Evolutionary conservation across 2,329 filamentous ascomycete species (phyloP), one percentile per base, ranked within the genome.

Genomic region (Aspergillus floridensis): DNA sequence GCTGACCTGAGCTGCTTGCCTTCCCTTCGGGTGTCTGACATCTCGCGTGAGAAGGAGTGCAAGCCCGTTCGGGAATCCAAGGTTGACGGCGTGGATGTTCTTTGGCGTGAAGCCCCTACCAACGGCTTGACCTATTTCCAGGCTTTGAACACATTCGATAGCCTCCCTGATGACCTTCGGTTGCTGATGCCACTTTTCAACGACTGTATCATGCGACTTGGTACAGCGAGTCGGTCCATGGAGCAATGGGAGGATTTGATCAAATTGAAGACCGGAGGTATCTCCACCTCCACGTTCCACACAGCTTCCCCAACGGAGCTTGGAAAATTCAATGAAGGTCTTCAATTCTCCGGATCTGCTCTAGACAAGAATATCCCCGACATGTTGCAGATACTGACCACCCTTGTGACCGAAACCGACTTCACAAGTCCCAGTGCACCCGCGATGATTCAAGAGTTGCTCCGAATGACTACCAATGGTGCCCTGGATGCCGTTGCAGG

Each of bases 71-170:
- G 82, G 21, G 79, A 86, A 64, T 81, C 79, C 44, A 78, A 80
- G 11, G 73, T 89, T 10, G 83, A 85, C 47, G 82, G 84, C 41
- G 84, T 89, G 46, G 86, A 88, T 49, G 86, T 95, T 4, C 91
- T 97, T 68, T 97, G 93, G 92, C 88, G 89, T 53, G 91, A 96
- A 74, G 92, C 93, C 7, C 90, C 92, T 2, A 99, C 95, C 0
- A 99, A 99, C 68, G 95, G 95, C 0, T 79, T 99, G 59, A 98
- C 93, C 1, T 99, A 99, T 74, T 96, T 99, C 80, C 88, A 93
- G 60, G 92, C 92, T 3, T 85, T 98, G 73, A 92, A 96, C 72
- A 83, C 85, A 0, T 81, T 98, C 57, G 84, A 91, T 49, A 86
- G 89, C 61, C 79, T 99, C 14, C 92, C 93, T 0, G 88, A 93